These are phyloP conservation scores for Paspalum notatum DNA, from an alignment of 176 grass and related monocot species.

Conservation along the genomic window DNA sequence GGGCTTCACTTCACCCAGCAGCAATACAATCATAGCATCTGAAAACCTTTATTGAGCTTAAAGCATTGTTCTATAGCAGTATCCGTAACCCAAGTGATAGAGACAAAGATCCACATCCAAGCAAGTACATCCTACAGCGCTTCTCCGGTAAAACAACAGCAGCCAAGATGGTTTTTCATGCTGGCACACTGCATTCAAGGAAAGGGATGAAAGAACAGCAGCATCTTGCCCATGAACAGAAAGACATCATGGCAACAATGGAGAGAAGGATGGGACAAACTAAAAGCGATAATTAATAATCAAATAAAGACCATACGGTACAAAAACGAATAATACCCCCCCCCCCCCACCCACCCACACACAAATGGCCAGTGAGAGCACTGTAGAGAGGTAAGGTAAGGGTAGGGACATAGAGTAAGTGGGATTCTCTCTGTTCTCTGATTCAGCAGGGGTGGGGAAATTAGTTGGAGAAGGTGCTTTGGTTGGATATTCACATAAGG, in stretches of 20 bases:
- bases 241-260: not conserved
- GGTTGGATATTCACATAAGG: not conserved
- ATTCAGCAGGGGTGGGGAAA: not conserved
- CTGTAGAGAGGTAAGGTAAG: not conserved
- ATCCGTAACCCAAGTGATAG: not conserved
- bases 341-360: too few relatives aligned
- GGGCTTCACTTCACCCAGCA: not conserved
- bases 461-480: not conserved
- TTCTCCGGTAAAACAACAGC: not conserved
- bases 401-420: too few relatives aligned
- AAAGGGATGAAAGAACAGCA: not conserved
- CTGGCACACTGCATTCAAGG: not conserved
- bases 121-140: not conserved
- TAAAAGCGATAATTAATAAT: slow-evolving; percentile 7
- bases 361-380: not conserved
- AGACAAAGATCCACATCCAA: not conserved
- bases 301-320: not conserved
- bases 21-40: not conserved
- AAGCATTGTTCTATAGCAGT: not conserved
- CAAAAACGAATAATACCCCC: not conserved
- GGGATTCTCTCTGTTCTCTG: not conserved
- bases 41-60: not conserved
- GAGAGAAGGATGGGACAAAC: not conserved
- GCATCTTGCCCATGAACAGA: not conserved
- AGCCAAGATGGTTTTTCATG: not conserved